These are phyloP conservation scores for Penicillium cinerascens DNA, from an alignment of 495 filamentous ascomycete genomes.

Conservation along the genomic window DNA sequence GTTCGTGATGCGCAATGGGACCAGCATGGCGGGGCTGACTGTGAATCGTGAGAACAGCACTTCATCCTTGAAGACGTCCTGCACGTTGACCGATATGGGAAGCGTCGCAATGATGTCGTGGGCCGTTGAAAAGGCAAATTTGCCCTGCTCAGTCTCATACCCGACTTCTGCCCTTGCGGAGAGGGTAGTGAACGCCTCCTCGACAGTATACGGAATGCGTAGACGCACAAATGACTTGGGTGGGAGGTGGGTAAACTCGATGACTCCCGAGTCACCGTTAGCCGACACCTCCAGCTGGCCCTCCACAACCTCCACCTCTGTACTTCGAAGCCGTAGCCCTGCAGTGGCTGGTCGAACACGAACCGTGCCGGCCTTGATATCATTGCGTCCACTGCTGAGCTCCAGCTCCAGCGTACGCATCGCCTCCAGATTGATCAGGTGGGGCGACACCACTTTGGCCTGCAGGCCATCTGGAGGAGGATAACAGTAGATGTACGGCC, in stretches of 20 bases:
- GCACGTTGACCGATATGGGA: conserved; percentile 90
- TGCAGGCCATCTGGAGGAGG: conserved; percentile 46
- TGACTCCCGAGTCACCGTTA: conserved; percentile 61
- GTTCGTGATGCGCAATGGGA: conserved; percentile 70
- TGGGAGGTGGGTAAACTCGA: conserved; percentile 59
- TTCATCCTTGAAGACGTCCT: conserved; percentile 86
- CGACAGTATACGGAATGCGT: conserved; percentile 78
- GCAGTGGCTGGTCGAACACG: conserved; percentile 79
- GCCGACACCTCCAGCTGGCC: conserved; percentile 51
- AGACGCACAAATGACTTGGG: conserved; percentile 50
- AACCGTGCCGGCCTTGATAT: conserved; percentile 63
- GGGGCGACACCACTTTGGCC: conserved; percentile 44
- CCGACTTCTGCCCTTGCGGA: conserved; percentile 70
- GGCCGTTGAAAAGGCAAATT: conserved; percentile 63
- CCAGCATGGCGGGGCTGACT: conserved; percentile 68
- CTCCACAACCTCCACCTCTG: conserved; percentile 58
- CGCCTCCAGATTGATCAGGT: conserved; percentile 66
- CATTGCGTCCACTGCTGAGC: conserved; percentile 72
- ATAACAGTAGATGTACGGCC: conserved; percentile 50
- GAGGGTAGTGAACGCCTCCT: conserved; percentile 69
- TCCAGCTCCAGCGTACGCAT: conserved; percentile 72
- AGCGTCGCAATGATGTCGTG: conserved; percentile 65
- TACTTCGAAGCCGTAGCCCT: conserved; percentile 77
- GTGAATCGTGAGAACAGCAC: conserved; percentile 85
- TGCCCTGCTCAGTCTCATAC: conserved; percentile 71